A percentile compares a stretch with the other conserved stretches of the same genome.
phyloP scores from a whole-genome alignment of 2,329 filamentous ascomycete genomes.

The Alternaria rosae region DNA sequence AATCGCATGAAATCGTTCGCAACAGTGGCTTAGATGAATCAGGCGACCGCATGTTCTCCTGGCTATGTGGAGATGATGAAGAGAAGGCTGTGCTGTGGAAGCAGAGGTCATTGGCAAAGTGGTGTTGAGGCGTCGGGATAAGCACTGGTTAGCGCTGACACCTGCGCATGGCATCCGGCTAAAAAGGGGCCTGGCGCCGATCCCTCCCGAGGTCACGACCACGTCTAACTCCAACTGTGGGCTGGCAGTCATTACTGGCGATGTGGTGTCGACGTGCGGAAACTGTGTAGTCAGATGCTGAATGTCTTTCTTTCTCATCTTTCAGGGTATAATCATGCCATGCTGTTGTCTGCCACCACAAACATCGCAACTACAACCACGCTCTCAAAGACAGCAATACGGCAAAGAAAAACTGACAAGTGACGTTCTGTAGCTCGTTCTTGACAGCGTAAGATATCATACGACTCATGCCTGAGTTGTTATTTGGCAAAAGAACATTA shows the following conservation, averaged over 20 bases:
- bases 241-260: not conserved
- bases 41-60: not conserved
- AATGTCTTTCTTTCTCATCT: not conserved
- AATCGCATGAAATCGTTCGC: not conserved
- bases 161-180: not conserved
- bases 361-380: not conserved
- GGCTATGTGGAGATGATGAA: not conserved
- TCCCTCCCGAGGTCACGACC: not conserved
- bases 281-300: not conserved
- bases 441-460: not conserved
- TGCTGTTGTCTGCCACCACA: not conserved
- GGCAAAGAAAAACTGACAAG: not conserved
- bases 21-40: not conserved
- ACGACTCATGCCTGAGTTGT: not conserved
- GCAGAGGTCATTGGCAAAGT: not conserved
- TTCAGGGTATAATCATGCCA: not conserved
- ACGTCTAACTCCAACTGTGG: not conserved
- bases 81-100: slow-evolving; percentile 1
- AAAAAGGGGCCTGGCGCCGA: slow-evolving; percentile 4
- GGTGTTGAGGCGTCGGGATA: slow-evolving; percentile 4
- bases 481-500: not conserved
- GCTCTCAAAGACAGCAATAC: not conserved
- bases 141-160: not conserved
- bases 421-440: not conserved
- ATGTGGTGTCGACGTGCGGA: not conserved